Evolutionary conservation across 192 early-diverging fungal species (phyloP).

Genomic region (Coemansia sp.): DNA sequence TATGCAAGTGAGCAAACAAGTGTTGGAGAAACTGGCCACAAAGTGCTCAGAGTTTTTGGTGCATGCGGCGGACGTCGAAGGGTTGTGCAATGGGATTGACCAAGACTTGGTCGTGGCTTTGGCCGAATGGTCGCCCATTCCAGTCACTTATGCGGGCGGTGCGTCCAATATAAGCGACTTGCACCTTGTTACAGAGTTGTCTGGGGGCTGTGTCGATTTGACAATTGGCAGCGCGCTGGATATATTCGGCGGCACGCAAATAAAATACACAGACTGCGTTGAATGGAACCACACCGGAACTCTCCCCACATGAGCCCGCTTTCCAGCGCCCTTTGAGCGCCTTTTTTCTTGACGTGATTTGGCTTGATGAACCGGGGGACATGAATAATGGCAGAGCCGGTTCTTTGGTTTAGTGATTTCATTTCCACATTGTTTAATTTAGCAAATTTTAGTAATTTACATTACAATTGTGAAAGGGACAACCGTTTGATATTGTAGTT

Average conservation of each 20-base stretch:
- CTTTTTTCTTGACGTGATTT: too few species aligned
- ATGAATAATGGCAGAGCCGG: too few species aligned
- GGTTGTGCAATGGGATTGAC: conserved; percentile 93
- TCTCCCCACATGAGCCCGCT: not conserved
- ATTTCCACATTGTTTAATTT: too few species aligned
- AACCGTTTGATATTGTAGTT: too few species aligned
- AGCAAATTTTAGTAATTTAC: too few species aligned
- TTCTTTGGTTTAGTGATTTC: too few species aligned
- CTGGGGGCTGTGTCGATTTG: conserved; percentile 82
- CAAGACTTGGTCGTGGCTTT: conserved; percentile 74
- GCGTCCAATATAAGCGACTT: conserved; percentile 65
- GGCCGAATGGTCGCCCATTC: conserved; percentile 82
- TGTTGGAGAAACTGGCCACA: conserved; percentile 58
- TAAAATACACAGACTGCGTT: conserved; percentile 80
- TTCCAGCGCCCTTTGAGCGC: too few species aligned
- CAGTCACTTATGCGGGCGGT: conserved; percentile 95
- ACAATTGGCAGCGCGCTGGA: conserved; percentile 96
- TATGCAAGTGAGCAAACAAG: conserved; percentile 68
- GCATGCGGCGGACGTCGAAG: conserved; percentile 98
- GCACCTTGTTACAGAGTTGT: conserved; percentile 73
- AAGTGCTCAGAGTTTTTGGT: conserved; percentile 90
- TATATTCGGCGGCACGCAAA: conserved; percentile 88
- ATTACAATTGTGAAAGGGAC: too few species aligned
- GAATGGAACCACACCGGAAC: conserved; percentile 60
- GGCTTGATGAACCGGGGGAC: too few species aligned